Percentiles rank a stretch among this genome's conserved stretches.
Conservation (phyloP, 2,329 filamentous ascomycete genomes). For the Cladophialophora yegresii region DNA sequence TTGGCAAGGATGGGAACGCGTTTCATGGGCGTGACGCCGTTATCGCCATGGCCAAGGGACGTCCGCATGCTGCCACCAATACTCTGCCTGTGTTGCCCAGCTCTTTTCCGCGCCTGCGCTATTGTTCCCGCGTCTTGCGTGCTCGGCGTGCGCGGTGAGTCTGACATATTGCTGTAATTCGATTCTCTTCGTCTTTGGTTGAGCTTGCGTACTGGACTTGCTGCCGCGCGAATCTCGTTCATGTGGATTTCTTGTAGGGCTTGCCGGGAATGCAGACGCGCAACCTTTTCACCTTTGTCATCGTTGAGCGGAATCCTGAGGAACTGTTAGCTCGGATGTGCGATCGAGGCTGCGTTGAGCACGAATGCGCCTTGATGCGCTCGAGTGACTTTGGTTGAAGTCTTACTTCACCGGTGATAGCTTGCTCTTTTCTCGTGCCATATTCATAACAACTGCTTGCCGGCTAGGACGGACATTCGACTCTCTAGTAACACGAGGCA, state of each 20-base stretch:
- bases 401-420: conserved; percentile 54
- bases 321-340: conserved; percentile 3
- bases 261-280: conserved; percentile 81
- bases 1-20: conserved; percentile 80
- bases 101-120: conserved; percentile 31
- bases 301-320: conserved; percentile 90
- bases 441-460: conserved; percentile 32
- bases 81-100: conserved; percentile 19
- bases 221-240: conserved; percentile 84
- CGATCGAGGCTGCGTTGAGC: neutral
- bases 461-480: conserved; percentile 20
- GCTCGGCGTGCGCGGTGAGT: conserved; percentile 55
- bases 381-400: neutral
- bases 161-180: conserved; percentile 56
- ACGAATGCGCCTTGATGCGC: neutral
- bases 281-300: conserved; percentile 87
- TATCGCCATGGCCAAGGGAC: conserved; percentile 30
- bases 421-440: conserved; percentile 41
- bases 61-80: conserved; percentile 9
- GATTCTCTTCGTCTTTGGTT: conserved; percentile 52
- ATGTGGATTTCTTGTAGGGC: conserved; percentile 87
- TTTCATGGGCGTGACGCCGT: conserved; percentile 35
- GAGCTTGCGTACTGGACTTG: conserved; percentile 68
- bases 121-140: conserved; percentile 43
- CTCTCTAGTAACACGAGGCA: conserved; percentile 32